Evolutionary conservation across 2,329 filamentous ascomycete genomes (phyloP).

Genomic region (Colletotrichum australisinense): DNA sequence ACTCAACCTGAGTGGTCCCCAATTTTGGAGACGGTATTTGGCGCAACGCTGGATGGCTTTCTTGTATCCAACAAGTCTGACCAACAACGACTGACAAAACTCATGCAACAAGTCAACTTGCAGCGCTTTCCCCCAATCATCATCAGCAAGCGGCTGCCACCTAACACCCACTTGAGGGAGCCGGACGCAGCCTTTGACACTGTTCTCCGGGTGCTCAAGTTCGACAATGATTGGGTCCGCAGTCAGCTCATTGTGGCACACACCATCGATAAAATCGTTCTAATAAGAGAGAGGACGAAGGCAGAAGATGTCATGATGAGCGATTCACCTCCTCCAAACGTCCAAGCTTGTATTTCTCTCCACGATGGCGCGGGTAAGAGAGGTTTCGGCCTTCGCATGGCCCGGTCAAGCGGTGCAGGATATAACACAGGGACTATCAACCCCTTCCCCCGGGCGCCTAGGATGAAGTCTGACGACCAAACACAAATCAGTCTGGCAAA

Average conservation of each 20-base stretch:
- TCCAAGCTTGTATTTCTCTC: conserved; percentile 77
- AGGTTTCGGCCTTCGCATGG: conserved; percentile 36
- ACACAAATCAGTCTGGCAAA: conserved; percentile 69
- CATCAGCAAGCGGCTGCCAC: conserved; percentile 68
- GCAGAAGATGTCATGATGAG: conserved; percentile 78
- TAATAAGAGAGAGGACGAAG: conserved; percentile 76
- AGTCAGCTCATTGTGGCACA: conserved; percentile 87
- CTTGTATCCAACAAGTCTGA: conserved; percentile 84
- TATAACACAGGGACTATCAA: conserved; percentile 53
- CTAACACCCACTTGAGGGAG: conserved; percentile 75
- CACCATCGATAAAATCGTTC: conserved; percentile 83
- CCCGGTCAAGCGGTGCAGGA: conserved; percentile 10
- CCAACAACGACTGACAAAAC: conserved; percentile 71
- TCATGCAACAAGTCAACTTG: conserved; percentile 69
- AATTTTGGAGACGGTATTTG: conserved; percentile 82
- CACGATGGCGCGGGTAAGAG: conserved; percentile 62
- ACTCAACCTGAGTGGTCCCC: conserved; percentile 84
- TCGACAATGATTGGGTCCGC: conserved; percentile 82
- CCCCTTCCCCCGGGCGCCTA: conserved; percentile 64
- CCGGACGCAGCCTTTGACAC: conserved; percentile 81
- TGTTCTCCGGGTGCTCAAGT: conserved; percentile 81
- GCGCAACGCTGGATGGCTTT: conserved; percentile 78
- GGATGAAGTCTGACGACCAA: conserved; percentile 85
- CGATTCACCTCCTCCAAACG: conserved; percentile 72
- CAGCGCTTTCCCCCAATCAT: conserved; percentile 66